Conservation (phyloP, 2,329 filamentous ascomycete genomes). For the Didymella pinodella region DNA sequence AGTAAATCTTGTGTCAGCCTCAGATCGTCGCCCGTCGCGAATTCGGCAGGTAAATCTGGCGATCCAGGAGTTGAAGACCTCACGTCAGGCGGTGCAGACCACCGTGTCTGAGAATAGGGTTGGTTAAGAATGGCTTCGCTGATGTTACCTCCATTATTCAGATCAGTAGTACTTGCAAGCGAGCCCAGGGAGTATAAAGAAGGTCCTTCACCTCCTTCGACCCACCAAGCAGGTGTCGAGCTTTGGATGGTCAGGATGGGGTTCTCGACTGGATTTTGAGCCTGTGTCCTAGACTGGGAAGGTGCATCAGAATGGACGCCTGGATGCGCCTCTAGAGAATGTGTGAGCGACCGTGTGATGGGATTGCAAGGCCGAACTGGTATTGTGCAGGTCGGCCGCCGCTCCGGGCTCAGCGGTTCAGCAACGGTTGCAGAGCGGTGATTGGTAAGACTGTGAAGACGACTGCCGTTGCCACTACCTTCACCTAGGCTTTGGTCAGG, state of each 20-base stretch:
- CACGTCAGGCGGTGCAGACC: no score
- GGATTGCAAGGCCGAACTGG: neutral
- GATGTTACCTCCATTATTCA: neutral
- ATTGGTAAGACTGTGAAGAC: neutral
- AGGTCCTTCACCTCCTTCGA: neutral
- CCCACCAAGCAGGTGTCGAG: neutral
- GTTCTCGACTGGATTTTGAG: neutral
- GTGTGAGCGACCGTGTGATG: neutral
- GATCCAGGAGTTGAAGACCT: neutral
- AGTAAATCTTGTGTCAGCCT: neutral
- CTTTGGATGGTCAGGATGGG: neutral
- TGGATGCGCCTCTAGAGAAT: neutral
- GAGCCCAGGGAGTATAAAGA: neutral
- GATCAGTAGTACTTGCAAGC: neutral
- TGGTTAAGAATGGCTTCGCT: neutral
- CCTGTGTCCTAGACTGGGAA: neutral
- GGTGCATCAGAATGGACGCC: neutral
- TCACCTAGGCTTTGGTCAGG: neutral
- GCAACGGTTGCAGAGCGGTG: neutral
- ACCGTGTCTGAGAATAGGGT: neutral
- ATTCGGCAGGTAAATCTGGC: neutral
- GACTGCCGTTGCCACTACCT: neutral
- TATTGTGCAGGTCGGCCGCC: neutral
- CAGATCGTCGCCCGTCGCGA: neutral
- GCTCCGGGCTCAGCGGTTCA: neutral